These are phyloP conservation scores for Trichoderma gamsii DNA, from an alignment of 495 filamentous ascomycete genomes.

Conservation along the genomic window DNA sequence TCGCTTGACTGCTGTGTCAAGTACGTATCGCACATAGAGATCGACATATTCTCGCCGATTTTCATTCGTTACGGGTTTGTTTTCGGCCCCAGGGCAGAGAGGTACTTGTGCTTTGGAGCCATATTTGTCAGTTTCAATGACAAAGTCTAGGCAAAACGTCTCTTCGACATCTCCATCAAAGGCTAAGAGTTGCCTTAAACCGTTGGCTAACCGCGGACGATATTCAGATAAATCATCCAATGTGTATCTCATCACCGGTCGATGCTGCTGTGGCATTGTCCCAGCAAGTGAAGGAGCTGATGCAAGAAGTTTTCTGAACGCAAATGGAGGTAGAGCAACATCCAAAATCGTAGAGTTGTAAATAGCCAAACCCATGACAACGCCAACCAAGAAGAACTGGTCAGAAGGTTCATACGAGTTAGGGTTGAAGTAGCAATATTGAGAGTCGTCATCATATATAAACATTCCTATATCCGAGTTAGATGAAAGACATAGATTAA, in stretches of 20 bases:
- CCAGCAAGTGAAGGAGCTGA: conserved; percentile 53
- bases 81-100: conserved; percentile 71
- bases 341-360: conserved; percentile 97
- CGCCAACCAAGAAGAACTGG: conserved; percentile 88
- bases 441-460: conserved; percentile 89
- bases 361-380: conserved; percentile 83
- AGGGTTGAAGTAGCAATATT: conserved; percentile 93
- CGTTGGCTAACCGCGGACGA: conserved; percentile 68
- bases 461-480: conserved; percentile 61
- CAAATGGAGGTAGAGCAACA: conserved; percentile 84
- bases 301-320: conserved; percentile 80
- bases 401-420: conserved; percentile 87
- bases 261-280: conserved; percentile 48
- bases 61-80: conserved; percentile 70
- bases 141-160: conserved; percentile 79
- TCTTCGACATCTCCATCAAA: conserved; percentile 81
- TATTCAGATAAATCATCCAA: conserved; percentile 84
- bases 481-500: conserved; percentile 14
- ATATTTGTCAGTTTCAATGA: conserved; percentile 71
- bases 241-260: conserved; percentile 61
- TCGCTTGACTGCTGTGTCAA: conserved; percentile 70
- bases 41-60: conserved; percentile 89
- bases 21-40: conserved; percentile 71
- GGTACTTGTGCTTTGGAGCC: conserved; percentile 59
- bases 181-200: conserved; percentile 69